Percentiles rank a stretch among this genome's conserved stretches.
These are phyloP conservation scores for Aureobasidium mangrovei DNA, from an alignment of 2,329 filamentous ascomycete genomes.

Conservation along the genomic window DNA sequence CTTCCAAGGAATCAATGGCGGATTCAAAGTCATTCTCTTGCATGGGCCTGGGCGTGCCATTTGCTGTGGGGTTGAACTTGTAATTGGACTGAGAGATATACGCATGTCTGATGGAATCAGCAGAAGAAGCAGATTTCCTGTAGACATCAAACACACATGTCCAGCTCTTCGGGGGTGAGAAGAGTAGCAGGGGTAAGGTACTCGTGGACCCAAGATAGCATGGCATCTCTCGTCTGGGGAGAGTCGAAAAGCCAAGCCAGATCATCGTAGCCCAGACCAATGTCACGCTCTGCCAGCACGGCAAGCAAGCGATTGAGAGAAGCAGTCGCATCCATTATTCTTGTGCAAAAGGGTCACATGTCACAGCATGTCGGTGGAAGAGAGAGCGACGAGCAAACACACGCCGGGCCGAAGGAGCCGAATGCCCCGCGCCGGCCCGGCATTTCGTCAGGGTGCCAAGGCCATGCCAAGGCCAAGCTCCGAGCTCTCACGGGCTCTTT, in stretches of 20 bases:
- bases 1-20: constrained; percentile 55
- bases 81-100: constrained; percentile 1
- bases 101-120: constrained; percentile 2
- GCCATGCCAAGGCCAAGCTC: not conserved
- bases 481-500: not conserved
- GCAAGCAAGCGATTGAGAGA: constrained; percentile 34
- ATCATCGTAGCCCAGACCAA: constrained; percentile 37
- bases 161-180: constrained; percentile 41
- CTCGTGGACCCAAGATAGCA: constrained; percentile 38
- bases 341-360: too few relatives aligned
- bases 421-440: not conserved
- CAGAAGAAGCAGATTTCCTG: constrained; percentile 20
- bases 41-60: constrained; percentile 35
- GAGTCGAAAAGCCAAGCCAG: constrained; percentile 41
- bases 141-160: constrained; percentile 31
- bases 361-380: not conserved
- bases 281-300: constrained; percentile 36
- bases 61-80: not conserved
- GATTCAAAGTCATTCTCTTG: constrained; percentile 51
- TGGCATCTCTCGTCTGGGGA: constrained; percentile 31
- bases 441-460: constrained; percentile 5
- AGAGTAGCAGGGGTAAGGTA: constrained; percentile 39
- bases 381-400: not conserved
- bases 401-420: constrained; percentile 4
- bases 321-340: not conserved